Evolutionary conservation across 1,139 yeast species (phyloP), one percentile per base, ranked within the genome.

Genomic region (Arxiozyma bovina): DNA sequence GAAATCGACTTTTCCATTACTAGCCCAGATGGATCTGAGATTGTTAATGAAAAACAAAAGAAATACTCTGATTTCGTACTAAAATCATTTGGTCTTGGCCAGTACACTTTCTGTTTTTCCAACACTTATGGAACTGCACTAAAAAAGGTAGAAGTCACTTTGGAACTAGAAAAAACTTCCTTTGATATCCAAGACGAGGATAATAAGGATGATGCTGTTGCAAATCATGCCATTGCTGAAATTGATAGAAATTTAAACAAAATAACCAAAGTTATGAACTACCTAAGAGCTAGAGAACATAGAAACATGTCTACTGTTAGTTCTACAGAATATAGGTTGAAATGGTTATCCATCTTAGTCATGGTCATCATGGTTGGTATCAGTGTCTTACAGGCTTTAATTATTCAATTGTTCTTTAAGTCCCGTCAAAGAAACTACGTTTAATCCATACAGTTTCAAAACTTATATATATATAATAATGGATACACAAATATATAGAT

Each of bases 271-370:
- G 74, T 82, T 52, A 74, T 82, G 71, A 82, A 80, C 65, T 82
- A 82, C 65, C 75, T 83, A 68, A 82, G 82, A 71, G 85, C 87
- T 22, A 80, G 88, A 75, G 85, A 82, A 71, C 82, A 81, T 78
- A 78, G 88, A 75, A 83, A 83, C 70, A 83, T 82, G 76, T 84
- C 83, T 54, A 83, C 88, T 48, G 88, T 83, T 56, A 76, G 74
- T 66, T 80, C 85, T 44, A 83, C 88, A 41, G 83, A 81, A 64
- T 75, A 82, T 34, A 77, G 87, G 71, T 76, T 82, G 57, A 81
- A 81, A 64, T 82, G 81, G 74, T 76, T 83, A 60, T 81, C 87
- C 41, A 73, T 82, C 54, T 72, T 79, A 57, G 84, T 81, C 63
- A 83, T 83, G 60, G 70, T 78, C 52, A 74, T 82, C 66, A 82